Base-by-base conservation (phyloP, 2,329 filamentous ascomycete species). In the Claviceps sp. region DNA sequence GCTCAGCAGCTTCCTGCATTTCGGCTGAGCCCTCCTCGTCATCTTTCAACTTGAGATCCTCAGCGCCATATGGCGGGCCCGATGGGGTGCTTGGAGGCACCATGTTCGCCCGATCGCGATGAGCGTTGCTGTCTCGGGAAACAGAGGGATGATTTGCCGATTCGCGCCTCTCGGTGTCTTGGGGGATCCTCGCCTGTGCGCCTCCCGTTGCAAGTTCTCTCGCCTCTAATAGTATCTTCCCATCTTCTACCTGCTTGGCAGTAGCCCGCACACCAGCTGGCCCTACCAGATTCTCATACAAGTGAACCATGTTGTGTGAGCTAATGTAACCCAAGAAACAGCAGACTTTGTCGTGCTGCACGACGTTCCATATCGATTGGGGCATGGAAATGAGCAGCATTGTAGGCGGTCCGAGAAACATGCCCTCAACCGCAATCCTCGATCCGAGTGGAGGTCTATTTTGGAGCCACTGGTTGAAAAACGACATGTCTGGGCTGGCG, bases 351-450 rank as follows among this genome's bases (percentile, higher is more conserved):
- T 84, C 79, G 54, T 81, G 77, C 64, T 82, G 77, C 7, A 84
- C 77, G 22, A 82, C 72, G 56, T 76, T 79, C 78, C 79, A 84
- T 14, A 84, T 72, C 5, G 74, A 72, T 53, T 77, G 72, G 4
- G 81, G 79, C 77, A 84, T 84, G 4, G 81, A 84, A 51, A 84
- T 79, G 34, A 84, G 67, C 8, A 84, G 66, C 70, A 84, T 82
- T 0, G 81, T 84, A 1, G 81, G 80, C 0, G 81, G 81, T 0
- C 81, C 81, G 18, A 84, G 67, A 56, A 84, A 84, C 78, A 84
- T 84, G 57, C 79, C 81, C 61, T 84, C 81, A 4, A 84, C 79
- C 6, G 75, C 72, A 52, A 84, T 78, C 57, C 77, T 79, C 16
- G 76, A 72, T 1, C 76, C 76, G 3, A 78, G 71, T 0, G 74